Base-by-base conservation (phyloP, 345 rosid species). In the Excoecaria agallocha region DNA sequence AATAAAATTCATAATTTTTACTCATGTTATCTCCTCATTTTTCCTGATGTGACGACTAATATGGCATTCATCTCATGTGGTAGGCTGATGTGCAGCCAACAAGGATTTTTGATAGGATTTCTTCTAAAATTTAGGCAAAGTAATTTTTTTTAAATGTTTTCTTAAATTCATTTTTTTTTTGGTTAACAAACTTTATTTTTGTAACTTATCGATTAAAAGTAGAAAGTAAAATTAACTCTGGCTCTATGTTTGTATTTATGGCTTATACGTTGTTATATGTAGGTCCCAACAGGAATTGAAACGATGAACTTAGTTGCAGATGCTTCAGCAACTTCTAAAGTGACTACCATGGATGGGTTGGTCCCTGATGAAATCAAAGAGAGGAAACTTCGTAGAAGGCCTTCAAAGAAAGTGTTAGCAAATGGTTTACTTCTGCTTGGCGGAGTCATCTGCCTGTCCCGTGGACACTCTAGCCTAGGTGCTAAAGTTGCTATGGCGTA, bases 401-500 rank as follows among this genome's bases (percentile, higher is more conserved):
- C 97, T 30, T 89, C 98, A 19, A 85, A 72, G 86, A 89, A 87
- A 78, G 61, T 80, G 35, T 73, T 92, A n/a, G 90, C 89, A 17
- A 89, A 89, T 35, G 77, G 97, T 78, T 61, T 89, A 87, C 83
- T 94, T 73, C 83, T 94, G 59, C 79, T 83, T 63, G 98, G 97
- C 10, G 94, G 94, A 50, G 85, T 82, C 15, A 76, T 94, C 72
- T 94, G 89, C 82, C 83, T 94, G 68, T 84, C 97, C 20, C 89
- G 90, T 15, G 94, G 93, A 69, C 90, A 84, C 72, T 84, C 95
- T 10, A 76, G 87, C 49, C 83, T 94, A 12, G 93, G 95, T 22
- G 97, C 92, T 55, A 94, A 92, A 81, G 93, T 90, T 69, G 95
- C 90, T 15, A 74, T 92, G 84, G 97, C 95, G 57, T 94, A 86